Conservation (phyloP, 2,329 filamentous ascomycete species). For the Verticillium isaacii region DNA sequence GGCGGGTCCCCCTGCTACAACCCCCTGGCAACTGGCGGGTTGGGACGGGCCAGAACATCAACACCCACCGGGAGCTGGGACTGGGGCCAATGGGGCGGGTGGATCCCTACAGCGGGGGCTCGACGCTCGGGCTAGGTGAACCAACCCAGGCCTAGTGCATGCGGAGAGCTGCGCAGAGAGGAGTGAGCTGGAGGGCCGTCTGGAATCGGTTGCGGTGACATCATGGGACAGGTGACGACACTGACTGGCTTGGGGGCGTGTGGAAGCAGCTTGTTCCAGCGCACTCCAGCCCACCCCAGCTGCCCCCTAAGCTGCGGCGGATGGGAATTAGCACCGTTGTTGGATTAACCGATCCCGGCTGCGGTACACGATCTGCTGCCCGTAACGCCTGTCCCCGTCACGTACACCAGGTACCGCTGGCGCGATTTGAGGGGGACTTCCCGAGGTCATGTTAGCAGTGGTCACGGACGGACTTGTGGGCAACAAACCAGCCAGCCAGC, state of each 20-base stretch:
- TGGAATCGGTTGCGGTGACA: slow-evolving; percentile 27
- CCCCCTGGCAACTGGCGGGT: neutral
- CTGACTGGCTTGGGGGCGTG: slow-evolving; percentile 3
- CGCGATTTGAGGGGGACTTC: neutral
- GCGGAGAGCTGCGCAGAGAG: neutral
- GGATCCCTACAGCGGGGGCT: neutral
- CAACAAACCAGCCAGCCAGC: neutral
- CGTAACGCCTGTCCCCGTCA: neutral
- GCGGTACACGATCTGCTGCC: neutral
- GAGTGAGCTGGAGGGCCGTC: neutral
- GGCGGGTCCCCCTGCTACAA: neutral
- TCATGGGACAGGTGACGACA: slow-evolving; percentile 33
- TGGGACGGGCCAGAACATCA: neutral
- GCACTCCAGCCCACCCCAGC: neutral
- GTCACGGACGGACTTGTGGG: neutral
- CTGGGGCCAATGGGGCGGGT: neutral
- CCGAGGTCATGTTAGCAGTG: neutral
- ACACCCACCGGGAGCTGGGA: neutral
- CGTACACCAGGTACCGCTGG: neutral
- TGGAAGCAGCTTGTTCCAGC: neutral
- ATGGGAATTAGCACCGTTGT: neutral
- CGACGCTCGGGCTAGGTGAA: neutral
- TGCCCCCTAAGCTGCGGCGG: neutral
- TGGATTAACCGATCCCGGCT: neutral
- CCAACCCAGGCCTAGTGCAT: neutral